Evolutionary conservation across 2,329 filamentous ascomycete species (phyloP).

Genomic region (Paraconiothyrium brasiliense): DNA sequence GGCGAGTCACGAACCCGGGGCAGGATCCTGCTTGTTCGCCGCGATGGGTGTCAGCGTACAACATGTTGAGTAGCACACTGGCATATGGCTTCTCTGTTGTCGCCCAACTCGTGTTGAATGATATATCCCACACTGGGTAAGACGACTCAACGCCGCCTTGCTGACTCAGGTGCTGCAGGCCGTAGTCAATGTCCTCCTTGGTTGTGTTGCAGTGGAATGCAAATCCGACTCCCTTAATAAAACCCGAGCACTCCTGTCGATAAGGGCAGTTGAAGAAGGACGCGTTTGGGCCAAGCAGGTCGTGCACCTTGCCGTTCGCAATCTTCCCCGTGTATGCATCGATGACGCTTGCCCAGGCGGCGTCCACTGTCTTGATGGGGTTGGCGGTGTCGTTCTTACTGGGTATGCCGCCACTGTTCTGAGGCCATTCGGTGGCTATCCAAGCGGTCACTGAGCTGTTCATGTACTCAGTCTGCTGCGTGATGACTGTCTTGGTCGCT

Average conservation of each 20-base stretch:
- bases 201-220: slow-evolving; percentile 28
- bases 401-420: slow-evolving; percentile 30
- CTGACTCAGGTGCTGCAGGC: slow-evolving; percentile 21
- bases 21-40: slow-evolving; percentile 23
- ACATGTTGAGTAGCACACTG: slow-evolving; percentile 30
- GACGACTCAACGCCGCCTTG: slow-evolving; percentile 13
- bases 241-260: slow-evolving; percentile 31
- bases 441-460: slow-evolving; percentile 32
- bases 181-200: slow-evolving; percentile 29
- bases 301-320: slow-evolving; percentile 35
- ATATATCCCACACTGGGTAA: slow-evolving; percentile 31
- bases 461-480: slow-evolving; percentile 29
- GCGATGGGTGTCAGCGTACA: slow-evolving; percentile 29
- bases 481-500: slow-evolving; percentile 30
- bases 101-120: slow-evolving; percentile 25
- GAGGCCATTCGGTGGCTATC: slow-evolving; percentile 29
- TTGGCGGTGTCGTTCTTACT: slow-evolving; percentile 28
- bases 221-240: slow-evolving; percentile 28
- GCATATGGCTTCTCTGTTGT: slow-evolving; percentile 24
- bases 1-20: slow-evolving; percentile 25
- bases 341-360: slow-evolving; percentile 29
- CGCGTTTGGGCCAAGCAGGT: slow-evolving; percentile 20
- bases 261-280: slow-evolving; percentile 34
- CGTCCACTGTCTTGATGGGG: slow-evolving; percentile 30
- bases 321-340: slow-evolving; percentile 34